Percentiles rank a stretch among this genome's conserved stretches.
These are phyloP conservation scores for Fusarium newnesense DNA, from an alignment of 2,329 filamentous ascomycete genomes.

Conservation along the genomic window DNA sequence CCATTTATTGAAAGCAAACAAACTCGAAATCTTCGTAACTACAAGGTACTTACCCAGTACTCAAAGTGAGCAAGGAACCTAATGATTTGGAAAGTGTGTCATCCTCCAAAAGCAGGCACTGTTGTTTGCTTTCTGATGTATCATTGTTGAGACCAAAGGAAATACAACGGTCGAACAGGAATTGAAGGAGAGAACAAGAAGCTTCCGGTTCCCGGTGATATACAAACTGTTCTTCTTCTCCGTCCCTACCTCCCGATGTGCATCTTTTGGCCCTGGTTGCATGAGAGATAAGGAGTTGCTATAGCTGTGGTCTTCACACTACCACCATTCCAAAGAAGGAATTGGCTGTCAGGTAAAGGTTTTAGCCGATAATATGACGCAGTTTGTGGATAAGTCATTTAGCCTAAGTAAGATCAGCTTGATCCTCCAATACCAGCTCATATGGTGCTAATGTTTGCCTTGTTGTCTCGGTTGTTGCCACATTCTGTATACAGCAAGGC, in stretches of 20 bases:
- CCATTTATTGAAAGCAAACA: not conserved
- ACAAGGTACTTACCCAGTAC: not conserved
- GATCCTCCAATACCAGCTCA: not conserved
- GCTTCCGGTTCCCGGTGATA: not conserved
- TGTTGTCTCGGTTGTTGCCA: not conserved
- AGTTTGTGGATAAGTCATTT: not conserved
- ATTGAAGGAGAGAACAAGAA: not conserved
- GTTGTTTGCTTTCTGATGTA: not conserved
- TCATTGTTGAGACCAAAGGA: not conserved
- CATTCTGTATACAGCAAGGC: not conserved
- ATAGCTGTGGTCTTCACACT: not conserved
- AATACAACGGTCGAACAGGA: not conserved
- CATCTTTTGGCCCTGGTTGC: not conserved
- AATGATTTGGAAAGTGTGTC: not conserved
- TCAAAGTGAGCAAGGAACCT: not conserved
- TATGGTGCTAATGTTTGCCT: not conserved
- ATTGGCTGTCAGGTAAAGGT: not conserved
- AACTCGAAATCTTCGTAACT: not conserved
- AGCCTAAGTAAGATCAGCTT: not conserved
- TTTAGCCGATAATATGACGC: not conserved
- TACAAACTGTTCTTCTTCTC: not conserved
- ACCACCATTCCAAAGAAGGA: not conserved
- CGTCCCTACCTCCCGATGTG: not conserved
- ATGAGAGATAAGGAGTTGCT: not conserved
- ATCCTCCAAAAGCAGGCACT: not conserved